A percentile compares a stretch with the other conserved stretches of the same genome.
These are phyloP conservation scores for Oxalis stricta DNA, from an alignment of 441 rosid genomes.

Conservation along the genomic window DNA sequence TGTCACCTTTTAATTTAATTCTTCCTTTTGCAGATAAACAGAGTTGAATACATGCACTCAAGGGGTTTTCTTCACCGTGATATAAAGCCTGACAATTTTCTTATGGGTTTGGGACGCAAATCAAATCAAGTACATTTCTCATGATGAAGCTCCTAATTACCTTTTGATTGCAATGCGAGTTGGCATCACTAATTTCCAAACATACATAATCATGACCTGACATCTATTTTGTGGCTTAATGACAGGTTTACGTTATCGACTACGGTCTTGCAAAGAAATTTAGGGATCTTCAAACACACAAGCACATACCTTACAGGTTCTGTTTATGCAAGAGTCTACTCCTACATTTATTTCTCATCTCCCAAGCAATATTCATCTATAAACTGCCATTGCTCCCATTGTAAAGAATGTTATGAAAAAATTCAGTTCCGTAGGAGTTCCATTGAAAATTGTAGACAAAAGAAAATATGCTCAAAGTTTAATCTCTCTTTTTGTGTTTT, in stretches of 20 bases:
- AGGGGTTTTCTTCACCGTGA: slow-evolving; percentile 98
- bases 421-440: too few relatives aligned
- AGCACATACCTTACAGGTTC: slow-evolving; percentile 95
- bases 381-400: too few relatives aligned
- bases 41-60: slow-evolving; percentile 97
- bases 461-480: too few relatives aligned
- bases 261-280: slow-evolving; percentile 96
- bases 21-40: slow-evolving; percentile 49
- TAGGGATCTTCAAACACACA: slow-evolving; percentile 94
- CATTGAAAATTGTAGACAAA: too few relatives aligned
- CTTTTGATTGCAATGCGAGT: background rate
- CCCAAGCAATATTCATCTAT: background rate
- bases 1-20: background rate
- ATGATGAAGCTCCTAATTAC: background rate
- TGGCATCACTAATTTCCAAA: too few relatives aligned
- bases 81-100: slow-evolving; percentile 95
- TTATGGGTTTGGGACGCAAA: slow-evolving; percentile 97
- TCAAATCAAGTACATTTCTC: slow-evolving; percentile 67
- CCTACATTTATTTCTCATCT: background rate
- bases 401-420: too few relatives aligned
- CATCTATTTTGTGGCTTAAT: background rate
- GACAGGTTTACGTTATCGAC: slow-evolving; percentile 83
- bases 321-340: background rate
- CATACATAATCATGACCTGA: too few relatives aligned
- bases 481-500: background rate